phyloP scores from a whole-genome alignment of 2,329 filamentous ascomycete genomes.

The Colletotrichum scovillei region DNA sequence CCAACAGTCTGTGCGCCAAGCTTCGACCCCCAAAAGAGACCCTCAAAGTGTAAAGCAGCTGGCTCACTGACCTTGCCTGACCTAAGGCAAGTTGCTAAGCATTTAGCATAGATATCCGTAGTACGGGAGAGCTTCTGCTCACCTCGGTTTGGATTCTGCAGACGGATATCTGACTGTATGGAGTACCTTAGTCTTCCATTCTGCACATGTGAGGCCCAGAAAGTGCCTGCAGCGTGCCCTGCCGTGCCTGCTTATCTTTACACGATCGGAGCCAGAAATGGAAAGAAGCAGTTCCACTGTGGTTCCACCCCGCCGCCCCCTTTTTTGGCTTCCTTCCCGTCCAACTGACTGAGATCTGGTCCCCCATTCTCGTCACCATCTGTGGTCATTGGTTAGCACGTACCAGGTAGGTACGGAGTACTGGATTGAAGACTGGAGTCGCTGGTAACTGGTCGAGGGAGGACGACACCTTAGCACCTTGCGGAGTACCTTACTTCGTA shows the following conservation, averaged over 20 bases:
- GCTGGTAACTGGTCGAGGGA: neutral
- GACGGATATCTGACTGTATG: too few relatives aligned
- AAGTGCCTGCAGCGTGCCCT: neutral
- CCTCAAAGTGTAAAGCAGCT: neutral
- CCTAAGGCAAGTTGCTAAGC: too few relatives aligned
- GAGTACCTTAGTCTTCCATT: neutral
- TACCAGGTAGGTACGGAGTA: too few relatives aligned
- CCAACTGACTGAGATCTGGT: conserved; percentile 11
- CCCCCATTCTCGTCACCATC: neutral
- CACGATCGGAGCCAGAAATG: conserved; percentile 11
- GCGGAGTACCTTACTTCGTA: too few relatives aligned
- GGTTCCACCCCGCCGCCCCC: conserved; percentile 18
- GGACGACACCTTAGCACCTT: too few relatives aligned
- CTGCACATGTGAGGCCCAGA: neutral
- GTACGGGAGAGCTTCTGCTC: neutral
- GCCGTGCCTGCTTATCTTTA: neutral
- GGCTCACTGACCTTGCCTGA: neutral
- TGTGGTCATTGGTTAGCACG: too few relatives aligned
- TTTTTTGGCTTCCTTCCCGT: conserved; percentile 10
- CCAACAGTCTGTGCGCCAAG: conserved; percentile 27
- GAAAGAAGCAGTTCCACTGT: conserved; percentile 13
- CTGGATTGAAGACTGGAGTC: too few relatives aligned
- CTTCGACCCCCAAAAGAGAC: conserved; percentile 6
- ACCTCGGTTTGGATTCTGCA: neutral
- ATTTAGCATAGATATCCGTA: neutral